These are phyloP conservation scores for Geranium brycei DNA, from an alignment of 345 rosid genomes.

Conservation along the genomic window DNA sequence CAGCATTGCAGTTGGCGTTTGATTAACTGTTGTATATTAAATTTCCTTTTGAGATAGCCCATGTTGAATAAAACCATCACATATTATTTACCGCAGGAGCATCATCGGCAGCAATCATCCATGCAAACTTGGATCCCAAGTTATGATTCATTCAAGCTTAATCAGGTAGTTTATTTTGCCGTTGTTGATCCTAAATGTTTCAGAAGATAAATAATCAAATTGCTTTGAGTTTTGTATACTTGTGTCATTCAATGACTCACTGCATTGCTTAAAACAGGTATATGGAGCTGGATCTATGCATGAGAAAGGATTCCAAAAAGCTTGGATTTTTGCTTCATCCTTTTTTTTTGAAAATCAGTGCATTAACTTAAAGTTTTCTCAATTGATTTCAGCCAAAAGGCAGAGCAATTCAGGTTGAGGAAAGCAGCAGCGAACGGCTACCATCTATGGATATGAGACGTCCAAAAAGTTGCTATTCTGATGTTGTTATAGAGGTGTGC, in stretches of 20 bases:
- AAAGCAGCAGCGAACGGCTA: constrained; percentile 32
- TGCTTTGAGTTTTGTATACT: not conserved
- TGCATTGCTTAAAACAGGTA: constrained; percentile 14
- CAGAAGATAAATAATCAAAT: not conserved
- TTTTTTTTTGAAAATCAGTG: not conserved
- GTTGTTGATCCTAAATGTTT: constrained; percentile 3
- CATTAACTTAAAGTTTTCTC: not conserved
- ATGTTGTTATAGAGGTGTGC: constrained; percentile 56
- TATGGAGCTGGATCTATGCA: constrained; percentile 10
- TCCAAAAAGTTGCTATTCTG: constrained; percentile 35
- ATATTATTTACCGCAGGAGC: constrained; percentile 21
- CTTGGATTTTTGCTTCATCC: constrained; percentile 5
- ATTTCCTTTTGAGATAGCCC: constrained; percentile 1
- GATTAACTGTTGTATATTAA: not conserved
- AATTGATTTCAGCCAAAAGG: constrained; percentile 32
- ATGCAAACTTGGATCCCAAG: constrained; percentile 10
- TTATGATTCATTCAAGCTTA: constrained; percentile 11
- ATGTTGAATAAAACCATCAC: not conserved
- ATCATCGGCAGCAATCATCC: constrained; percentile 13
- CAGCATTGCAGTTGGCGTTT: not conserved
- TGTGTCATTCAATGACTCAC: not conserved
- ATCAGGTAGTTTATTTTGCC: constrained; percentile 15
- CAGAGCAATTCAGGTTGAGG: constrained; percentile 50
- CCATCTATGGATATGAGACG: constrained; percentile 34
- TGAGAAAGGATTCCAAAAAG: constrained; percentile 10